A percentile compares a stretch with the other conserved stretches of the same genome.
Conservation (phyloP, 1,284 basidiomycete species). For the Moesziomyces aphidis region DNA sequence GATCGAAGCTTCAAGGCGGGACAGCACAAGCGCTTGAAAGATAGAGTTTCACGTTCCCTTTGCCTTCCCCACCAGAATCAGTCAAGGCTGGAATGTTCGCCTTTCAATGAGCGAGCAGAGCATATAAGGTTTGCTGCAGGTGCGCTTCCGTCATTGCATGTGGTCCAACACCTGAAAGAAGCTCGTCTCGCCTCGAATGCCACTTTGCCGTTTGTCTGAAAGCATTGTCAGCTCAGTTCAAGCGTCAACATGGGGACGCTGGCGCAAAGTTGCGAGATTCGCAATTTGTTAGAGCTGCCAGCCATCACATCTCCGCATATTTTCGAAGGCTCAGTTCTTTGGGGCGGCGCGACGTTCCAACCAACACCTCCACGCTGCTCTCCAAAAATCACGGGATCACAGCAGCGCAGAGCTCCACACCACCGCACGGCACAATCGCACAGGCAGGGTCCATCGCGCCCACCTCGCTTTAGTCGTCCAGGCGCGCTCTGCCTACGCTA, state of each 20-base stretch:
- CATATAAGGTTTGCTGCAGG: background rate
- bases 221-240: too few relatives aligned
- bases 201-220: too few relatives aligned
- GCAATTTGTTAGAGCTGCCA: too few relatives aligned
- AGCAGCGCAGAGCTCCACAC: background rate
- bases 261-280: too few relatives aligned
- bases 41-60: too few relatives aligned
- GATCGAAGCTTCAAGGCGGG: too few relatives aligned
- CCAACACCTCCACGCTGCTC: conserved; percentile 41
- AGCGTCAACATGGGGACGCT: background rate
- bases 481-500: background rate
- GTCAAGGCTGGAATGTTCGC: too few relatives aligned
- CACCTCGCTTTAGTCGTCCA: conserved; percentile 11
- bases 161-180: too few relatives aligned
- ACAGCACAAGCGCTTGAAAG: too few relatives aligned
- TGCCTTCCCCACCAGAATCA: too few relatives aligned
- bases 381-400: conserved; percentile 5
- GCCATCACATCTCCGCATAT: background rate
- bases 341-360: conserved; percentile 4
- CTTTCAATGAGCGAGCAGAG: too few relatives aligned
- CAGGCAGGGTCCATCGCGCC: conserved; percentile 24
- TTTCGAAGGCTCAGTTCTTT: conserved; percentile 1
- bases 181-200: too few relatives aligned
- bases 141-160: background rate
- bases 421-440: background rate